Conservation (phyloP, 768 basidiomycete species). For the Lactarius deliciosus region DNA sequence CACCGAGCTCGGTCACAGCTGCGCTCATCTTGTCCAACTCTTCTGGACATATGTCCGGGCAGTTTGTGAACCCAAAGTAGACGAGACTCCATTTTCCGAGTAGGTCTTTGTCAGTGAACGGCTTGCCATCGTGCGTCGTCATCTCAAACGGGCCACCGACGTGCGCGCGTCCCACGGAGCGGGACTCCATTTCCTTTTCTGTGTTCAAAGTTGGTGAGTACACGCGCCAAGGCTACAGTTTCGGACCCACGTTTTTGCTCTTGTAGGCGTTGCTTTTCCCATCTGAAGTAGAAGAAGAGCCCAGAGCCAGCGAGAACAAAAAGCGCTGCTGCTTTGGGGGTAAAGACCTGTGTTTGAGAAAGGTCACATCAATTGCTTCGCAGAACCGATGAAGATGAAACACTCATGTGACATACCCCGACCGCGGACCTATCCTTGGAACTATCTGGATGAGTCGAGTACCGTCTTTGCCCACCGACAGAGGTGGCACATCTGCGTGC, state of each 20-base stretch:
- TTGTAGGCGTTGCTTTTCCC: slow-evolving; percentile 77
- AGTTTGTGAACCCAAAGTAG: slow-evolving; percentile 99
- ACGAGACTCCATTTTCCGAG: slow-evolving; percentile 88
- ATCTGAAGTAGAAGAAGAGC: slow-evolving; percentile 83
- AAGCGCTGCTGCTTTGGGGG: slow-evolving; percentile 76
- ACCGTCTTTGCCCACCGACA: neutral
- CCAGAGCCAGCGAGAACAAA: slow-evolving; percentile 84
- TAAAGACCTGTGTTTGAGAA: slow-evolving; percentile 69
- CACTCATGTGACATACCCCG: slow-evolving; percentile 22
- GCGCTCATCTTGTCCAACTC: slow-evolving; percentile 93
- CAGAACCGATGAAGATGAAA: neutral
- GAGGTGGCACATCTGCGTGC: neutral
- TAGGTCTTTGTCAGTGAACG: slow-evolving; percentile 82
- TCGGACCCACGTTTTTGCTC: slow-evolving; percentile 66
- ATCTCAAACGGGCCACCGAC: slow-evolving; percentile 91
- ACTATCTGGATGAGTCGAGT: slow-evolving; percentile 13
- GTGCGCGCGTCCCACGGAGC: slow-evolving; percentile 78
- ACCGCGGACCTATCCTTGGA: slow-evolving; percentile 26
- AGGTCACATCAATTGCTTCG: neutral
- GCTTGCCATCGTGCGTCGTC: slow-evolving; percentile 56
- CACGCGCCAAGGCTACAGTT: neutral
- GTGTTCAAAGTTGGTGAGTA: slow-evolving; percentile 4
- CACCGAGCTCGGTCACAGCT: slow-evolving; percentile 72
- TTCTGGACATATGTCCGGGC: slow-evolving; percentile 98
- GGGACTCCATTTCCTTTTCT: slow-evolving; percentile 70